Base-by-base conservation (phyloP, 2,329 filamentous ascomycete genomes). In the Hypoxylon sp. region DNA sequence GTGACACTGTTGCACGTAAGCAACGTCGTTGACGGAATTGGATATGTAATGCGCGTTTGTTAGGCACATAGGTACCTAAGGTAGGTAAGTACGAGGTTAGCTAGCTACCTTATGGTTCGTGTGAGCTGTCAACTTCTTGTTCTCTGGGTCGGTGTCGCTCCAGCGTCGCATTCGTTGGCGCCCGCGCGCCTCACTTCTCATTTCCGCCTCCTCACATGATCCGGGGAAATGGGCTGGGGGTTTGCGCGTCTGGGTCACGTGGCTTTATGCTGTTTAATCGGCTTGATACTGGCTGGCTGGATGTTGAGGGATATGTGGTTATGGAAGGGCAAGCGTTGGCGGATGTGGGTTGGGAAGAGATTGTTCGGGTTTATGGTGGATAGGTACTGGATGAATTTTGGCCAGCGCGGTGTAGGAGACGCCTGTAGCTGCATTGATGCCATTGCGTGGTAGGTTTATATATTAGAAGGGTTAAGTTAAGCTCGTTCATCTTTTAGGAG, bases 121-220 rank as follows among this genome's bases (percentile, higher is more conserved):
- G 33, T 30, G 16, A 42, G 22, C 14, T 22, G 46, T 36, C 14
- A 40, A 9, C 16, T 24, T 24, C 4, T 12, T 38, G 24, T 49
- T n/a, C 16, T 57, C 26, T 40, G 54, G 44, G 42, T 57, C 54
- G 24, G 45, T 50, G 54, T 36, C 20, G 33, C 54, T 42, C 14
- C 45, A 57, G 54, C 44, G 54, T 50, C 20, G 32, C 24, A 57
- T 57, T 38, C n/a, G 30, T 22, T 22, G 30, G 30, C 36, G 42
- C 28, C 20, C 30, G 14, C 42, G 16, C 30, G 53, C 42, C 42
- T 57, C 54, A 33, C 54, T 57, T 28, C 20, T 42, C 54, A 42
- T 40, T 42, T 49, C 44, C 28, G n/a, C n/a, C n/a, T 9, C 11
- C 22, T 28, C 30, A n/a, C 38, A 42, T 22, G 22, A 38, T 40